A percentile compares a stretch with the other conserved stretches of the same genome.
Evolutionary conservation across 331 rosid genomes (phyloP).

Genomic region (Telfairia occidentalis): DNA sequence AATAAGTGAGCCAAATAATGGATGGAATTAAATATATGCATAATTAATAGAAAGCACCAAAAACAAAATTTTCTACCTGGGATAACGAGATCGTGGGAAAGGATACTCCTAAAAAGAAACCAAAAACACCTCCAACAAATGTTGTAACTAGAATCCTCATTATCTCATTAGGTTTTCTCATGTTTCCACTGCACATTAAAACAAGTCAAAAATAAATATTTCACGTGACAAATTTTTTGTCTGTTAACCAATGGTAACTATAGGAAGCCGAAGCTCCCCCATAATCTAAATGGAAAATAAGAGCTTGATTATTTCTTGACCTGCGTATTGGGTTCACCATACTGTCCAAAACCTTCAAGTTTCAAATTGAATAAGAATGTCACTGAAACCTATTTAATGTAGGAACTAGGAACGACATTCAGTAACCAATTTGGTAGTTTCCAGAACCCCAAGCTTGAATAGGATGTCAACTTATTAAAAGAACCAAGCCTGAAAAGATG

Average conservation of each 20-base stretch:
- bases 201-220: slow-evolving; percentile 1
- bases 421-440: not conserved
- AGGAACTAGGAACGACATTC: not conserved
- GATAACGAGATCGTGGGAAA: slow-evolving; percentile 55
- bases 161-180: slow-evolving; percentile 35
- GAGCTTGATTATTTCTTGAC: not conserved
- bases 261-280: not conserved
- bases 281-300: not conserved
- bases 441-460: slow-evolving; percentile 2
- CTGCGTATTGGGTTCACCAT: slow-evolving; percentile 12
- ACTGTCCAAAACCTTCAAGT: slow-evolving; percentile 3
- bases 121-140: slow-evolving; percentile 46
- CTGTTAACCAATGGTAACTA: not conserved
- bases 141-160: slow-evolving; percentile 50
- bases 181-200: slow-evolving; percentile 34
- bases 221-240: not conserved
- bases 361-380: slow-evolving; percentile 1
- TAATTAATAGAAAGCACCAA: not conserved
- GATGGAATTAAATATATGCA: not conserved
- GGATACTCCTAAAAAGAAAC: slow-evolving; percentile 69
- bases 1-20: not conserved
- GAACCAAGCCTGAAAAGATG: slow-evolving; percentile 5
- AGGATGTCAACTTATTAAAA: not conserved
- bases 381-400: not conserved
- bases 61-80: slow-evolving; percentile 33